These are phyloP conservation scores for Brettanomyces naardenensis DNA, from an alignment of 805 yeast species.

Conservation along the genomic window DNA sequence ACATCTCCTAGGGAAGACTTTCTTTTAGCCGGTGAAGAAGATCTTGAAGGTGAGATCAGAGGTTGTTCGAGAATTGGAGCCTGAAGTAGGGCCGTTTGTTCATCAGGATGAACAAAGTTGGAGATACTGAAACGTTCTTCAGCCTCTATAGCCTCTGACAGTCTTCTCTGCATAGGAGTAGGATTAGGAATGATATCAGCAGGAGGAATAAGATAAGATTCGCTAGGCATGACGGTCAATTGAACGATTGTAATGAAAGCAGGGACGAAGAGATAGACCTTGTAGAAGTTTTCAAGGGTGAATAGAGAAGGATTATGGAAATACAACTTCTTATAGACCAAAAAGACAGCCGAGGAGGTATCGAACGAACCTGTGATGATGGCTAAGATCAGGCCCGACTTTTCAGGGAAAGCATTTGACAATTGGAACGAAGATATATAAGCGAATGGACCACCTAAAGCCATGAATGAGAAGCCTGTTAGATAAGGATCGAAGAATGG, in stretches of 20 bases:
- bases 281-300: constrained; percentile 36
- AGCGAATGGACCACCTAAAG: constrained; percentile 52
- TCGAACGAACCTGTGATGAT: constrained; percentile 52
- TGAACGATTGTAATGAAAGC: constrained; percentile 39
- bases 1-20: constrained; percentile 53
- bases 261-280: constrained; percentile 41
- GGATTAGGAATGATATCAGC: constrained; percentile 26
- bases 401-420: constrained; percentile 47
- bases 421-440: constrained; percentile 50
- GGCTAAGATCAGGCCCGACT: constrained; percentile 45
- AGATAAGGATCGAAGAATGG: constrained; percentile 40
- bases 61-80: constrained; percentile 6
- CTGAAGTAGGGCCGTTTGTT: constrained; percentile 19
- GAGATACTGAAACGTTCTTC: constrained; percentile 16
- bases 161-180: constrained; percentile 18
- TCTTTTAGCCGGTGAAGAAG: constrained; percentile 23
- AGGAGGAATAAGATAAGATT: constrained; percentile 39
- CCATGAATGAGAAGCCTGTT: constrained; percentile 43
- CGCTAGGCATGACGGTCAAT: constrained; percentile 39
- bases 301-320: constrained; percentile 26
- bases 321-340: constrained; percentile 38
- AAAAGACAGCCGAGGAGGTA: constrained; percentile 48
- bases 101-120: constrained; percentile 2
- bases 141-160: constrained; percentile 21
- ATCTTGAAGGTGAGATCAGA: background rate